Base-by-base conservation (phyloP, 805 yeast species). In the Saccharomycopsis sp. region DNA sequence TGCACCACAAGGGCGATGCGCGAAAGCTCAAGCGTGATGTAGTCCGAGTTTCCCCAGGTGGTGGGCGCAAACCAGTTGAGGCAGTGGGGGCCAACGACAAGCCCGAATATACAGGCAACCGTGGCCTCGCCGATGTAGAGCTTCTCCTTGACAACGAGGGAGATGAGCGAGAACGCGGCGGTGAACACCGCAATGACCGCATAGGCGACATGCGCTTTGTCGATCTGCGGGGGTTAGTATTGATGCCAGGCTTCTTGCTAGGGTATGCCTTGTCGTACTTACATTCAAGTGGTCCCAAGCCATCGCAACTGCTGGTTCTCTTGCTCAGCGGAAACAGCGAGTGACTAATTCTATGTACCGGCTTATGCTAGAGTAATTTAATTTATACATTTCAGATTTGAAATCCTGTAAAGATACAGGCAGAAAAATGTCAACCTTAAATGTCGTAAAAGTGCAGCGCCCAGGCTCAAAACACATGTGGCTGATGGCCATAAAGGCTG, bases 81-180 rank as follows among this genome's bases (percentile, higher is more conserved):
- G 66, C 89, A 86, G 65, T 87, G 89, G 0, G 97, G 97, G 0
- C 97, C 97, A 7, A 91, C 83, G 20, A 91, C 88, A 9, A 90
- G 74, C 1, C 97, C 97, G 48, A 87, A 87, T 3, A 89, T 75
- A 2, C 92, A 83, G 0, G 97, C 96, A 1, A 89, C 89, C 0
- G 94, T 85, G 3, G 97, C 96, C 71, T 91, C 97, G 62, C 97
- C 97, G 20, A 91, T 85, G 68, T 87, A 91, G 12, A 90, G 77
- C 64, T 82, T 80, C 69, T 91, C 97, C 68, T 91, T 91, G 51
- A 90, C 84, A 65, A 89, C 82, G 29, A 89, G 77, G 0, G 97
- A 91, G 1, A 87, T 80, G 15, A 91, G 75, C 3, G 96, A 88
- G 71, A 91, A 91, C 24, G 88, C 71, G 4, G 92, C 79, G 55